phyloP scores from a whole-genome alignment of 1,284 basidiomycete species.

The Ceratobasidium sp. region DNA sequence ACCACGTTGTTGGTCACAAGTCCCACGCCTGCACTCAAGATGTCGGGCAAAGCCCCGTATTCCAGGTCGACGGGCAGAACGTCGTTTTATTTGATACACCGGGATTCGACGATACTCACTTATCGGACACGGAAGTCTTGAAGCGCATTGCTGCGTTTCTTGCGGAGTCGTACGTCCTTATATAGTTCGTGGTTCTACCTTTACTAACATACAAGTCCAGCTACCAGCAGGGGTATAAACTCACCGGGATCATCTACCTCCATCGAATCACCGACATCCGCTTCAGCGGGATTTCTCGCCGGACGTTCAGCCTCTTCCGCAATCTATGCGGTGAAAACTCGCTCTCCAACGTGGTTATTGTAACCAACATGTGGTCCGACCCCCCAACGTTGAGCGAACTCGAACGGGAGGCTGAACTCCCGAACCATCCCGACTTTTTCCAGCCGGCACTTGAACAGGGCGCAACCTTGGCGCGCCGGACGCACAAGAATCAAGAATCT shows the following conservation, averaged over 20 bases:
- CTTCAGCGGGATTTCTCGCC: constrained; percentile 28
- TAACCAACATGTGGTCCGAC: constrained; percentile 53
- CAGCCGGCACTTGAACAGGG: constrained; percentile 14
- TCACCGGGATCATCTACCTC: constrained; percentile 46
- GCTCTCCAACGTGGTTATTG: constrained; percentile 51
- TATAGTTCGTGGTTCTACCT: background rate
- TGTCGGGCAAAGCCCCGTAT: constrained; percentile 1
- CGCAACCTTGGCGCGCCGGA: background rate
- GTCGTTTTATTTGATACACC: constrained; percentile 53
- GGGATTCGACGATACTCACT: constrained; percentile 51
- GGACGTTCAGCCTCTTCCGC: constrained; percentile 42
- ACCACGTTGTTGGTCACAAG: constrained; percentile 7
- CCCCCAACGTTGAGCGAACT: background rate
- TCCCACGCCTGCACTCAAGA: constrained; percentile 26
- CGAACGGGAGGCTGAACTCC: constrained; percentile 26
- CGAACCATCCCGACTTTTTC: constrained; percentile 35
- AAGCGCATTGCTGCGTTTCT: constrained; percentile 42
- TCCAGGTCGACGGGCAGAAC: constrained; percentile 14
- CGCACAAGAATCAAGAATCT: constrained; percentile 3
- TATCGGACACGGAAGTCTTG: constrained; percentile 42
- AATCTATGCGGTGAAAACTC: constrained; percentile 45
- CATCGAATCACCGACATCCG: constrained; percentile 48
- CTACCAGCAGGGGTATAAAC: constrained; percentile 49
- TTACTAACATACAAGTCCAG: constrained; percentile 43
- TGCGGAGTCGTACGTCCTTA: constrained; percentile 5